Percentiles rank a stretch among this genome's conserved stretches.
Evolutionary conservation across 495 filamentous ascomycete genomes (phyloP).

Genomic region (Trichoderma parareesei): DNA sequence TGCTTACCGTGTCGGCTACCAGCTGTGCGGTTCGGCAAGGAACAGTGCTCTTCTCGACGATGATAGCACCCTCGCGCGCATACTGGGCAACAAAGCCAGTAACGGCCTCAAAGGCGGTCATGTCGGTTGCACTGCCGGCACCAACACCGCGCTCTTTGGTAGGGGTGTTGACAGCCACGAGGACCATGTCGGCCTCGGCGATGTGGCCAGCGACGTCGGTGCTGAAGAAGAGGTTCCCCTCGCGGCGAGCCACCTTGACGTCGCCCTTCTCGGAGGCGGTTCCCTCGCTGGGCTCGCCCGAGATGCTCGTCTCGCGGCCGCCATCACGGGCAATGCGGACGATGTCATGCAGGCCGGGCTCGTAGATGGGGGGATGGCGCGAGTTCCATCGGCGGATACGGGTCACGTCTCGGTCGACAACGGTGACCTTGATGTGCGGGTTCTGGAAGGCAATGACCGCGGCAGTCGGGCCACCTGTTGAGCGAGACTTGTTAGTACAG

Average conservation of each 20-base stretch:
- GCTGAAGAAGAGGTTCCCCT: conserved; percentile 64
- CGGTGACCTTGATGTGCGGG: conserved; percentile 57
- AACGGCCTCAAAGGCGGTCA: conserved; percentile 65
- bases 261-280: conserved; percentile 14
- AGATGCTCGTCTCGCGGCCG: conserved; percentile 22
- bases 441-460: conserved; percentile 68
- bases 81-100: conserved; percentile 57
- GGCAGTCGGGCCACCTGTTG: conserved; percentile 62
- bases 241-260: conserved; percentile 23
- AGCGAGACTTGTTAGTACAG: not conserved
- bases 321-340: conserved; percentile 58
- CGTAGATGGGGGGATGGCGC: conserved; percentile 65
- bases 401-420: conserved; percentile 57
- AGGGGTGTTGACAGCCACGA: conserved; percentile 76
- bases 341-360: conserved; percentile 61
- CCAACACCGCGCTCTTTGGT: conserved; percentile 66
- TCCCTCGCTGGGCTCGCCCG: conserved; percentile 19
- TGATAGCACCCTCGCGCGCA: conserved; percentile 58
- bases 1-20: conserved; percentile 55
- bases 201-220: conserved; percentile 54
- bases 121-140: conserved; percentile 62
- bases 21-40: conserved; percentile 69
- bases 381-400: conserved; percentile 71
- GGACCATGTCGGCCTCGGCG: conserved; percentile 61
- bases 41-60: conserved; percentile 82